Conservation (phyloP, 1,284 basidiomycete genomes). For the Wolfiporia cocos region DNA sequence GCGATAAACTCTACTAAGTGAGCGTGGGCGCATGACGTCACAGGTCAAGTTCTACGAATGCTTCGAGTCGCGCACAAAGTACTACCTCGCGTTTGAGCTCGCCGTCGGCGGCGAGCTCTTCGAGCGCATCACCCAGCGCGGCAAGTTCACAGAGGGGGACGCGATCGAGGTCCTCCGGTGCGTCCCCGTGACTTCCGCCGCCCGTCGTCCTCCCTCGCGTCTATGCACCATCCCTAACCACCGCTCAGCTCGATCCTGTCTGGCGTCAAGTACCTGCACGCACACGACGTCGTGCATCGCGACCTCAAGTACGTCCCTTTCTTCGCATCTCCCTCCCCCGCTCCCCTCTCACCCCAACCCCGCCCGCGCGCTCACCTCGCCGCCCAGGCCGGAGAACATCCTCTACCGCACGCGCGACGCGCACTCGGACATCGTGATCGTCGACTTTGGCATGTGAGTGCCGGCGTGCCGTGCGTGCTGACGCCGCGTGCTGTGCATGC, state of each 20-base stretch:
- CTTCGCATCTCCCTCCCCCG: not conserved
- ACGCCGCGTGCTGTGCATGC: too few relatives aligned
- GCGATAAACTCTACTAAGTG: too few relatives aligned
- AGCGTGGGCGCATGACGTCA: too few relatives aligned
- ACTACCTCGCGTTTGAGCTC: slow-evolving; percentile 89
- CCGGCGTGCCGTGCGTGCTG: not conserved
- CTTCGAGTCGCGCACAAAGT: slow-evolving; percentile 89
- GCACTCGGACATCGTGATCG: slow-evolving; percentile 83
- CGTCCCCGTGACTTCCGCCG: slow-evolving; percentile 18
- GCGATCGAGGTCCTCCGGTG: slow-evolving; percentile 70
- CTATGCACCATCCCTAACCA: too few relatives aligned
- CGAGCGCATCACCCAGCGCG: slow-evolving; percentile 73
- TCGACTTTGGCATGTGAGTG: slow-evolving; percentile 94
- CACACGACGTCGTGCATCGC: slow-evolving; percentile 87
- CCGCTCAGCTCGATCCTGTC: slow-evolving; percentile 61
- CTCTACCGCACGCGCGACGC: slow-evolving; percentile 75
- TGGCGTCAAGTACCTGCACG: slow-evolving; percentile 80
- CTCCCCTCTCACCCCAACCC: slow-evolving; percentile 1
- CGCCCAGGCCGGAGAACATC: slow-evolving; percentile 93
- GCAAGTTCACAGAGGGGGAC: slow-evolving; percentile 88
- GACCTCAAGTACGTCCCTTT: slow-evolving; percentile 68
- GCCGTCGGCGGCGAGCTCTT: slow-evolving; percentile 90
- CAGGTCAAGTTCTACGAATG: slow-evolving; percentile 91
- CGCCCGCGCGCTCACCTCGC: too few relatives aligned
- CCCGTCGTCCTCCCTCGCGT: not conserved